Percentiles rank a stretch among this genome's conserved stretches.
phyloP scores from a whole-genome alignment of 192 early-diverging fungal genomes.

The Neocallimastix lanati region DNA sequence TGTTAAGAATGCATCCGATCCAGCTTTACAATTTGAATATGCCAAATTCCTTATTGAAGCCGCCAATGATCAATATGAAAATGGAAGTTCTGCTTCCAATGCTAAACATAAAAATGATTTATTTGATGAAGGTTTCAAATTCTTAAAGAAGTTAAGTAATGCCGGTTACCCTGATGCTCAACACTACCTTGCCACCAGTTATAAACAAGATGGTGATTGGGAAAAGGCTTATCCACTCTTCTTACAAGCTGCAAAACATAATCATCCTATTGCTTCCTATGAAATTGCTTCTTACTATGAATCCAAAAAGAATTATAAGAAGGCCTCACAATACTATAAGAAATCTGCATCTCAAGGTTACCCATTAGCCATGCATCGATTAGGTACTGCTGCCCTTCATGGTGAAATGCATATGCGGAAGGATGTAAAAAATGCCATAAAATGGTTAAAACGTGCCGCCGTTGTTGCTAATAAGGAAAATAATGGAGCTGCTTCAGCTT shows the following conservation, averaged over 20 bases:
- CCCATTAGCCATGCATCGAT: constrained; percentile 1
- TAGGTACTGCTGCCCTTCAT: neutral
- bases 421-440: constrained; percentile 5
- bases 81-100: neutral
- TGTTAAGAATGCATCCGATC: neutral
- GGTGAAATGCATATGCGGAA: neutral
- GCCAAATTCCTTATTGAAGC: neutral
- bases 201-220: constrained; percentile 3
- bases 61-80: neutral
- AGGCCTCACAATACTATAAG: neutral
- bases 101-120: neutral
- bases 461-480: neutral
- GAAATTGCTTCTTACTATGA: neutral
- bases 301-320: neutral
- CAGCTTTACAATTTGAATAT: neutral
- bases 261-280: neutral
- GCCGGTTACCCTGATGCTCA: constrained; percentile 4
- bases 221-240: constrained; percentile 3
- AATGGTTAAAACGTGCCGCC: constrained; percentile 3
- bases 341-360: neutral
- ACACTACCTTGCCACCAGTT: neutral
- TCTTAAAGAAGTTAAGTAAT: constrained; percentile 3
- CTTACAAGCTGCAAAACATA: neutral
- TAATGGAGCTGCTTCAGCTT: neutral
- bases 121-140: constrained; percentile 3